These are phyloP conservation scores for Lepiota venenata DNA, from an alignment of 768 basidiomycete genomes.

Conservation along the genomic window DNA sequence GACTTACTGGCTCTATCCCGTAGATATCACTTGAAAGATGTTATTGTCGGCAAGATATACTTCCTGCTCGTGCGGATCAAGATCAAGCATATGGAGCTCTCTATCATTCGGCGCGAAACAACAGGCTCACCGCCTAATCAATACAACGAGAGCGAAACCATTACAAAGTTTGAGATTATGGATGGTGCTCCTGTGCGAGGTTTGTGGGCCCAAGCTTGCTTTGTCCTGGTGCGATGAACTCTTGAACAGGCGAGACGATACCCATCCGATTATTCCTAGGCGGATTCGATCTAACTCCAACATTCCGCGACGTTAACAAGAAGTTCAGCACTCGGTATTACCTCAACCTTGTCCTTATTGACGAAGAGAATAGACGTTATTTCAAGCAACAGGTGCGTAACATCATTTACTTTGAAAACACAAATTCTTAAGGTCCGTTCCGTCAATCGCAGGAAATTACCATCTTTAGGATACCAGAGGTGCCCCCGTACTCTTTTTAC, in stretches of 20 bases:
- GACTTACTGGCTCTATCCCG: background rate
- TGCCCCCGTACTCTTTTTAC: background rate
- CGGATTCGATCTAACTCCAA: constrained; percentile 97
- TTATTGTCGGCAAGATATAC: constrained; percentile 99
- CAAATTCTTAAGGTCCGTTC: background rate
- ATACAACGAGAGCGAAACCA: constrained; percentile 98
- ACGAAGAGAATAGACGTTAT: constrained; percentile 96
- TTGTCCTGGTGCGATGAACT: background rate
- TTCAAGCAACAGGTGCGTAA: constrained; percentile 86
- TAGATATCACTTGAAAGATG: constrained; percentile 98
- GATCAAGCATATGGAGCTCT: constrained; percentile 99
- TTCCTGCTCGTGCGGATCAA: constrained; percentile 98
- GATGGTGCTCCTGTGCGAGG: constrained; percentile 97
- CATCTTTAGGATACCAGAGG: constrained; percentile 17
- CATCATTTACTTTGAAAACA: constrained; percentile 7
- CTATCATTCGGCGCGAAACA: constrained; percentile 96
- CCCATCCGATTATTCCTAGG: constrained; percentile 97
- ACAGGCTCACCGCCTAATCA: constrained; percentile 98
- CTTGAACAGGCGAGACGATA: constrained; percentile 82
- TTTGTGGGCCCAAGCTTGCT: constrained; percentile 24
- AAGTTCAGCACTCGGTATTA: constrained; percentile 98
- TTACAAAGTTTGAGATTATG: constrained; percentile 99
- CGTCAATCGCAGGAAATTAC: constrained; percentile 11
- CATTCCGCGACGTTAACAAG: constrained; percentile 99
- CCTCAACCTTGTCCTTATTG: constrained; percentile 94